A percentile compares a stretch with the other conserved stretches of the same genome.
Conservation (phyloP, 2,329 filamentous ascomycete genomes). For the Chrysosporium keratinophilum region DNA sequence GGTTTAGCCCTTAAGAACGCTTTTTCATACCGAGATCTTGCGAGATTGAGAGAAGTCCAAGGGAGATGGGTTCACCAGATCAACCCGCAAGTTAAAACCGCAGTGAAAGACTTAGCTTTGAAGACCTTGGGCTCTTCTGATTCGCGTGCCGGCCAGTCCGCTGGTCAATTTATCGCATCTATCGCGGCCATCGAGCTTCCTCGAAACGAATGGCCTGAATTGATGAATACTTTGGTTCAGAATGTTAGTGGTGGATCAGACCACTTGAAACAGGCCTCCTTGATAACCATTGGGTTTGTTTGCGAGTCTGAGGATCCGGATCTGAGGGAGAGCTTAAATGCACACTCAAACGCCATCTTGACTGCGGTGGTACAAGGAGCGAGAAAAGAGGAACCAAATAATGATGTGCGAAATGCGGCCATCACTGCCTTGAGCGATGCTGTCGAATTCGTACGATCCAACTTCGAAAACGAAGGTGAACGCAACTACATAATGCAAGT, state of each 20-base stretch:
- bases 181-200: constrained; percentile 93
- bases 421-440: constrained; percentile 92
- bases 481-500: constrained; percentile 99
- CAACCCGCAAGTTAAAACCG: constrained; percentile 67
- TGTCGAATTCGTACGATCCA: constrained; percentile 92
- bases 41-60: constrained; percentile 80
- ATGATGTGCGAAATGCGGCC: constrained; percentile 81
- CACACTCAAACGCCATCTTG: constrained; percentile 93
- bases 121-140: constrained; percentile 74
- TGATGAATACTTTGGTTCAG: constrained; percentile 80
- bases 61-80: constrained; percentile 83
- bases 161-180: constrained; percentile 89
- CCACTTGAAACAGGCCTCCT: constrained; percentile 84
- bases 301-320: constrained; percentile 91
- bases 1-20: constrained; percentile 97
- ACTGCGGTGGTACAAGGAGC: constrained; percentile 96
- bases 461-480: constrained; percentile 98
- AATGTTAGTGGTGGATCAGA: constrained; percentile 81
- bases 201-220: constrained; percentile 81
- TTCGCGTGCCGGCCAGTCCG: constrained; percentile 71
- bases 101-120: constrained; percentile 83
- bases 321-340: constrained; percentile 65
- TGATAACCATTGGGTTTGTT: constrained; percentile 96
- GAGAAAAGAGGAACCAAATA: constrained; percentile 87
- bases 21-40: constrained; percentile 84